Conservation (phyloP, 83 land plant genomes). For the Picea abies region DNA sequence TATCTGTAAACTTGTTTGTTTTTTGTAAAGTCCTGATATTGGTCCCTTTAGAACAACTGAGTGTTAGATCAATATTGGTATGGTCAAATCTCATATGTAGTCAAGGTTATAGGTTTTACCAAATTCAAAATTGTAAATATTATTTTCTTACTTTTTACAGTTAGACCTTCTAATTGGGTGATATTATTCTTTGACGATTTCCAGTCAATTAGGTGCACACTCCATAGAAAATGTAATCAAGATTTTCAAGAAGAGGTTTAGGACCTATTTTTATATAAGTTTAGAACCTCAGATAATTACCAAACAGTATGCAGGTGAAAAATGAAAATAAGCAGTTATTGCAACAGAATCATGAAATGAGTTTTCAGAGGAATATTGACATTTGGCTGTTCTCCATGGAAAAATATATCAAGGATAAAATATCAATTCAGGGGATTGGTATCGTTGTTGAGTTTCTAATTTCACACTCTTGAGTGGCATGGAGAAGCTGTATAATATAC, state of each 20-base stretch:
- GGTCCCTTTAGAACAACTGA: not conserved
- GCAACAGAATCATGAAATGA: not conserved
- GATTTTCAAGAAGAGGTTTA: too few species aligned
- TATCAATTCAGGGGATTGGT: not conserved
- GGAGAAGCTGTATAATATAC: too few species aligned
- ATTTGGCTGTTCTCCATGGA: not conserved
- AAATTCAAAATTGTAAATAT: not conserved
- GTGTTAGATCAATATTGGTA: not conserved
- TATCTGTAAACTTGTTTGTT: not conserved
- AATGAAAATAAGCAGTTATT: not conserved
- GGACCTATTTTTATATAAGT: too few species aligned
- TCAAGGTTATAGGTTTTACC: not conserved
- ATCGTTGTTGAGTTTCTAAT: not conserved
- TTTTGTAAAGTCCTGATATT: not conserved
- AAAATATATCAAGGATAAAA: not conserved
- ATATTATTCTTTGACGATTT: not conserved
- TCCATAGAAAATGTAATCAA: not conserved
- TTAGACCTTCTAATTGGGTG: not conserved
- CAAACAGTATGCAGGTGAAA: not conserved
- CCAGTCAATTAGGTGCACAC: not conserved
- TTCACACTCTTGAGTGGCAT: too few species aligned
- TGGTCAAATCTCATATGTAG: not conserved
- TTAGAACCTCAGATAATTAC: too few species aligned
- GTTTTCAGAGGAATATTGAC: not conserved
- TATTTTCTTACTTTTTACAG: not conserved